These are phyloP conservation scores for Entoloma clypeatum DNA, from an alignment of 1,284 basidiomycete species.

Conservation along the genomic window DNA sequence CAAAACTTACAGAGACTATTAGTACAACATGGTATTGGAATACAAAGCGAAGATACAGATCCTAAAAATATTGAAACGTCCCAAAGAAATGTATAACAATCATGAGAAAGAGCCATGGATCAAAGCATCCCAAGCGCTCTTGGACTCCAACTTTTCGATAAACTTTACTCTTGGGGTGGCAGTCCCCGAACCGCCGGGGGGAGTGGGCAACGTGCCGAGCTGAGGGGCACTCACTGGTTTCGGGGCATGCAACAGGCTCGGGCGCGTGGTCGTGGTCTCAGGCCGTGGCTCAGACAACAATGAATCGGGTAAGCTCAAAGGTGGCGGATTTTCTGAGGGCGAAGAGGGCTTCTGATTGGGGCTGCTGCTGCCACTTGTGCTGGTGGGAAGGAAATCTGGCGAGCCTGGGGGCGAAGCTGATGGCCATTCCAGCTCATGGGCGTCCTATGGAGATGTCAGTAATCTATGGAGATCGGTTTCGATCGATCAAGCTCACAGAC, in stretches of 20 bases:
- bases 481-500: conserved; percentile 22
- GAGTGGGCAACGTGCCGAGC: conserved; percentile 7
- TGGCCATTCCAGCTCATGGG: conserved; percentile 16
- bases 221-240: conserved; percentile 13
- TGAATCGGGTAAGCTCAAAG: conserved; percentile 14
- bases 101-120: conserved; percentile 55
- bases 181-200: conserved; percentile 19
- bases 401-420: conserved; percentile 14
- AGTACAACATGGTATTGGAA: too few relatives aligned
- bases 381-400: conserved; percentile 15
- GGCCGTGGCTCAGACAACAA: conserved; percentile 8
- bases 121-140: conserved; percentile 50
- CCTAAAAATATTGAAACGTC: conserved; percentile 5
- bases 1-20: too few relatives aligned
- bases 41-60: conserved; percentile 4
- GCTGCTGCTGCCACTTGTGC: conserved; percentile 11
- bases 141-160: conserved; percentile 42
- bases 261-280: neutral
- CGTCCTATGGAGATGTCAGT: conserved; percentile 13
- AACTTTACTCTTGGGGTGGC: conserved; percentile 39
- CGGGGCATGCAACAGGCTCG: conserved; percentile 14
- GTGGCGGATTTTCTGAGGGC: conserved; percentile 14
- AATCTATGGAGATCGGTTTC: too few relatives aligned
- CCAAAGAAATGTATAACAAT: conserved; percentile 6
- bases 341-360: conserved; percentile 15